A percentile compares a stretch with the other conserved stretches of the same genome.
phyloP scores from a whole-genome alignment of 2,329 filamentous ascomycete species.

The Hypoxylon rubiginosum region DNA sequence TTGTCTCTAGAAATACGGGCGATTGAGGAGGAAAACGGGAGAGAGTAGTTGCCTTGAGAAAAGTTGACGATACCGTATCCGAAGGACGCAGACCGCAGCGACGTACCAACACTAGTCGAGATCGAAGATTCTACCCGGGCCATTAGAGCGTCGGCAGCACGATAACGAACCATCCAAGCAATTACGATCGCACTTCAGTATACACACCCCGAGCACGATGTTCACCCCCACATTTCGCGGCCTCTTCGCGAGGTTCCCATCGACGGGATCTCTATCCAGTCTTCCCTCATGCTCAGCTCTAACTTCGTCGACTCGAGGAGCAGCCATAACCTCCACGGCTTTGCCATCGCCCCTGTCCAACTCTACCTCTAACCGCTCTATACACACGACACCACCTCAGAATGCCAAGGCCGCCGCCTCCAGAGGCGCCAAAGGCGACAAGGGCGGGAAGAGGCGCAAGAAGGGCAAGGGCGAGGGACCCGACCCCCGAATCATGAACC shows the following conservation, averaged over 20 bases:
- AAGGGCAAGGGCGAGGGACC: conserved; percentile 54
- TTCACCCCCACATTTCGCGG: conserved; percentile 39
- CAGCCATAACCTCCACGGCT: conserved; percentile 2
- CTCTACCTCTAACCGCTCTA: conserved; percentile 24
- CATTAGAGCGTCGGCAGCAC: not conserved
- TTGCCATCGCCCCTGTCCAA: conserved; percentile 6
- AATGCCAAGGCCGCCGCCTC: conserved; percentile 29
- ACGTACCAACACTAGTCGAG: not conserved
- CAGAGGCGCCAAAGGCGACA: conserved; percentile 17
- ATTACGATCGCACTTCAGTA: not conserved
- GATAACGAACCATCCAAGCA: not conserved
- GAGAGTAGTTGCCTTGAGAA: not conserved
- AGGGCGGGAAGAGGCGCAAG: conserved; percentile 36
- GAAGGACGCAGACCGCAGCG: not conserved
- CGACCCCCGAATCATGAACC: conserved; percentile 59
- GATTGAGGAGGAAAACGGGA: not conserved
- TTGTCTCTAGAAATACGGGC: not conserved
- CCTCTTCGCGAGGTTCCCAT: conserved; percentile 47
- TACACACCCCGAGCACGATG: conserved; percentile 36
- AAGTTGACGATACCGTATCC: not conserved
- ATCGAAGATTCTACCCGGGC: too few species aligned
- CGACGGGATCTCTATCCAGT: conserved; percentile 14
- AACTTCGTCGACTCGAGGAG: not conserved
- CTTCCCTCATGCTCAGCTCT: conserved; percentile 12
- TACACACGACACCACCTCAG: conserved; percentile 41